Base-by-base conservation (phyloP, 2,329 filamentous ascomycete species). In the Massarina eburnea region DNA sequence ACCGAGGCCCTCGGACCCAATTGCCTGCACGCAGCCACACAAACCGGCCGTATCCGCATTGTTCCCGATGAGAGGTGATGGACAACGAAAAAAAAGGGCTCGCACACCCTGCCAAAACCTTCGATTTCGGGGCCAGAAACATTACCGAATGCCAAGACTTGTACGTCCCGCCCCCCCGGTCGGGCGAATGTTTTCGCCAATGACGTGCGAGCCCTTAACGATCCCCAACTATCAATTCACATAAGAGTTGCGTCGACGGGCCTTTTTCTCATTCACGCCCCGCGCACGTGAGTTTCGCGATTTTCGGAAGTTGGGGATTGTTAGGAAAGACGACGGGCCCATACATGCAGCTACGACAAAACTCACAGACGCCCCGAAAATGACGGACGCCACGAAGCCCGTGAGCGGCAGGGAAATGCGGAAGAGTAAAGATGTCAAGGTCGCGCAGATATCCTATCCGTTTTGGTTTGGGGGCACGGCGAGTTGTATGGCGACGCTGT, bases 381-480 rank as follows among this genome's bases (percentile, higher is more conserved):
- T 76, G 74, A 68, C 73, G 36, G 66, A 67, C 52, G 58, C 72
- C 50, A 65, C 59, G 47, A 69, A 64, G 54, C 55, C 62, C 51
- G 59, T 63, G 60, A 62, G 54, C 52, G 49, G 53, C 32, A 49
- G 49, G 8, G 65, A 68, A 48, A 26, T 66, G 55, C 61, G 47
- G 48, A 76, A 75, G 62, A 71, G 64, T 61, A 67, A 73, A 51
- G 69, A 73, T 62, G 64, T 71, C 42, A 68, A 71, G 57, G 66
- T 66, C 43, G 61, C 67, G 46, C 48, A 63, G 39, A 68, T 78
- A 52, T 68, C 72, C 48, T 79, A 78, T 61, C 76, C 76, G 10
- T 73, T 78, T 57, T 97, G 92, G 94, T 97, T 99, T 71, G 94
- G 94, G 54, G 94, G 94, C 45, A 96, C 89, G 68, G 91, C 92